These are phyloP conservation scores for Chlorella vulgaris DNA, from an alignment of 139 green algal species.

Conservation along the genomic window DNA sequence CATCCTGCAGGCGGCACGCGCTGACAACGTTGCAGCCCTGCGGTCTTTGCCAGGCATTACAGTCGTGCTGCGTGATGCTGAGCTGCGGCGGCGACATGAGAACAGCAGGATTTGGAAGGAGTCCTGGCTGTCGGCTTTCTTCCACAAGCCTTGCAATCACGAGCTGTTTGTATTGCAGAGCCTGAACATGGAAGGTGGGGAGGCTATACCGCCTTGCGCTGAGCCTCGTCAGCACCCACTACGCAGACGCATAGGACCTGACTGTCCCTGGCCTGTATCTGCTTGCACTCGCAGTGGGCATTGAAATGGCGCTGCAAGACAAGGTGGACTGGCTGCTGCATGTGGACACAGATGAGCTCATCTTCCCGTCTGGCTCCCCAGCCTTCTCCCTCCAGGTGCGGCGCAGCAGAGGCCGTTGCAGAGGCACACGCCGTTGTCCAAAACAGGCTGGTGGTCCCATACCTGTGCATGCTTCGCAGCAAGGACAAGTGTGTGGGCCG, in stretches of 20 bases:
- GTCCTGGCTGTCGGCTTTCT: constrained; percentile 82
- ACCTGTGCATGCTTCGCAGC: no score
- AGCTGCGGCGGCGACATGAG: constrained; percentile 54
- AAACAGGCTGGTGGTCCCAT: no score
- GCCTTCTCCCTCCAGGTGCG: constrained; percentile 64
- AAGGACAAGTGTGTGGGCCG: neutral
- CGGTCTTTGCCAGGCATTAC: constrained; percentile 46
- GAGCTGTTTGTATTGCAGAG: constrained; percentile 86
- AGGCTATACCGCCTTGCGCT: neutral
- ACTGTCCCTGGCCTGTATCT: neutral
- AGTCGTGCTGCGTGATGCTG: constrained; percentile 51
- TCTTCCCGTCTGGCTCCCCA: constrained; percentile 68
- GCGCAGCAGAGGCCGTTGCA: no score
- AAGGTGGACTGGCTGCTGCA: constrained; percentile 81
- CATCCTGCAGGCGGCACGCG: constrained; percentile 36
- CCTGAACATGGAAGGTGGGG: constrained; percentile 81
- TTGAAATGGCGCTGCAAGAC: constrained; percentile 61
- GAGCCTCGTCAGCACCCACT: neutral
- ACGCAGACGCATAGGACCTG: neutral
- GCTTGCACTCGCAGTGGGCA: constrained; percentile 54
- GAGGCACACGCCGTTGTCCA: no score
- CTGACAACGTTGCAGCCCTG: constrained; percentile 34
- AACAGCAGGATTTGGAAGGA: constrained; percentile 81
- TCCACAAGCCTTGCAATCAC: constrained; percentile 90
- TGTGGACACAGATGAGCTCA: constrained; percentile 86